Evolutionary conservation across 2,329 filamentous ascomycete species (phyloP), one percentile per base, ranked within the genome.

Genomic region (Curvularia verruculosa): DNA sequence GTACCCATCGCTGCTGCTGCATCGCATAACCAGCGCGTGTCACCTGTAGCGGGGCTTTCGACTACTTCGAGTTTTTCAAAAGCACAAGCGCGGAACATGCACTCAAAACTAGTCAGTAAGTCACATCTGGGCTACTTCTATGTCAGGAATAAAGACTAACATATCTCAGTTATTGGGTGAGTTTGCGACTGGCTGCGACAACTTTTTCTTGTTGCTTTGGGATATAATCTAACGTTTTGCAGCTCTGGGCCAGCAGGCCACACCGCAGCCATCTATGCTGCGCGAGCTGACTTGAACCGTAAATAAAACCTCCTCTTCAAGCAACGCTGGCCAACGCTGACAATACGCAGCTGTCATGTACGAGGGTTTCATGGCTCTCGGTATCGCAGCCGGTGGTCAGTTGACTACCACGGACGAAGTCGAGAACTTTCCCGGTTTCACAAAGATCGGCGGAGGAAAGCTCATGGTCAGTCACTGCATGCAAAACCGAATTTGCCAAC

Each of bases 331-430:
- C 13, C 21, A 31, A n/a, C 28, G 48, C 70, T 76, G 55, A 77
- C 58, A 48, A n/a, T 52, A 3, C 36, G 31, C 61, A 87, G 87
- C 95, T 62, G 90, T 97, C 62, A 84, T 99, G 67, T 99, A 98
- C 77, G 95, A 99, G 82, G 95, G 95, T 69, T 96, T 99, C 85
- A 88, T 99, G 77, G 95, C 95, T 70, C 95, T 97, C 75, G 95
- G 94, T 73, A 96, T 96, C 71, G 95, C 95, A 6, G 92, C 95
- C 43, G 95, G 95, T 68, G 95, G 95, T 56, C 95, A 99, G 84
- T 85, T 99, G 68, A 99, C 96, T 53, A 99, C 96, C 24, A 99
- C 95, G 53, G 98, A 96, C 72, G 96, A 99, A 68, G 88, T 99
- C 58, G 95, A 99, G 83, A 99, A 99, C 85, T 99, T 89, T 80